Base-by-base conservation (phyloP, 192 early-diverging fungal species). In the Funneliformis geosporum region DNA sequence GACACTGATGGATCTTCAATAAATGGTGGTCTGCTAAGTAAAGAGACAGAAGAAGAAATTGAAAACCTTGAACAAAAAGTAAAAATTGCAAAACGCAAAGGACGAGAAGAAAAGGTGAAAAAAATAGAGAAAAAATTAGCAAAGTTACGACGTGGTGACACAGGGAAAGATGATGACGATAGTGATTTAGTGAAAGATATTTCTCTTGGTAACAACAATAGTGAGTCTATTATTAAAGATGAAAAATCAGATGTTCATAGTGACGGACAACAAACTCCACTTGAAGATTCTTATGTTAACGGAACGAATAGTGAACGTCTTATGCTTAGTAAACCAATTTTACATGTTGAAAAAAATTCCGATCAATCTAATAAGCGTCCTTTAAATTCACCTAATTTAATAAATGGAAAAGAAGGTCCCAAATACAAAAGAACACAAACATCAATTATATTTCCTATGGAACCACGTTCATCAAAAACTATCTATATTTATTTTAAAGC, bases 41-140 rank as follows among this genome's bases (percentile, higher is more conserved):
- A 93, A 79, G 94, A 95, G 59, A 91, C 92, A 66, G 95, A 97
- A 89, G 97, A 99, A 84, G 92, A 97, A 82, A 95, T 99, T 64
- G 98, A 99, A 88, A 88, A 91, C 73, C 81, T 98, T 79, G 96
- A 99, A 85, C 98, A 98, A 78, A 99, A 98, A 82, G 86, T 98
- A 62, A 99, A 99, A 86, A 99, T 99, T 82, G 96, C 96, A 0
- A 89, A 87, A 60, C 88, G 96, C 46, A 99, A 99, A 83, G 93
- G 93, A 18, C 89, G 90, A 6, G 86, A 87, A 4, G 97, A 98
- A 21, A 99, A 99, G 82, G 89, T 94, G 0, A 89, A 90, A 59
- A 97, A 97, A 80, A 90, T 96, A 61, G 77, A 86, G 18, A 91
- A 89, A 62, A 93, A 95, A 76, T 82, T 97, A 23, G 88, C 90